Percentiles rank a stretch among this genome's conserved stretches.
phyloP scores from a whole-genome alignment of 106 monocot species.

The Iris macrosiphon region DNA sequence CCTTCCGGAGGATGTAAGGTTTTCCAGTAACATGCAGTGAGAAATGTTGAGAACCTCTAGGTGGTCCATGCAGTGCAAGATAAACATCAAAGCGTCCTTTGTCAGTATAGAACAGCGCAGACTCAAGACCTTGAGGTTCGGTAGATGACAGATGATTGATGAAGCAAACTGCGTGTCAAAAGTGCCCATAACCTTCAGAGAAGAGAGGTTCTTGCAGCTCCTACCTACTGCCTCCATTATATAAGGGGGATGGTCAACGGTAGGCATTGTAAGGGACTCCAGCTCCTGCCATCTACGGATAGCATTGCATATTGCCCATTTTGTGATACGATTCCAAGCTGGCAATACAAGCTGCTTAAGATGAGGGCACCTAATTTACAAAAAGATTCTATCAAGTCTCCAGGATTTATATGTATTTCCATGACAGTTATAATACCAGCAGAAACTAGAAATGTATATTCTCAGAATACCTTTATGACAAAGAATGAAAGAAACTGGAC shows the following conservation, averaged over 20 bases:
- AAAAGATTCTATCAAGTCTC: too few relatives aligned
- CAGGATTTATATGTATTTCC: too few relatives aligned
- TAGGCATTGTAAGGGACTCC: conserved; percentile 88
- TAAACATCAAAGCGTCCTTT: conserved; percentile 43
- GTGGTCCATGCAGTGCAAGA: conserved; percentile 46
- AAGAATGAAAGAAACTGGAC: too few relatives aligned
- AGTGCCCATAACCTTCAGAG: conserved; percentile 81
- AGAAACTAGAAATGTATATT: too few relatives aligned
- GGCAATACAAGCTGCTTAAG: conserved; percentile 76
- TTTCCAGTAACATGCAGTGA: conserved; percentile 62
- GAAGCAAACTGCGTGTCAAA: conserved; percentile 62
- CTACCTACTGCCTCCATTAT: conserved; percentile 75
- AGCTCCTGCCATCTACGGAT: conserved; percentile 62
- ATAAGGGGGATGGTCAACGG: conserved; percentile 63
- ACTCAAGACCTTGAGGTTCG: conserved; percentile 67
- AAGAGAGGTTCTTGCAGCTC: conserved; percentile 71
- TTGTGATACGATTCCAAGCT: conserved; percentile 93
- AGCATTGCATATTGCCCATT: conserved; percentile 63
- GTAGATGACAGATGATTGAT: conserved; percentile 42
- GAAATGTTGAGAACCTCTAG: conserved; percentile 89
- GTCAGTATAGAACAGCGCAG: conserved; percentile 67
- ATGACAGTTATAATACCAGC: too few relatives aligned
- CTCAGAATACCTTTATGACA: too few relatives aligned
- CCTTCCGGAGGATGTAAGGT: conserved; percentile 19
- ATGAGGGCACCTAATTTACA: conserved; percentile 45